Conservation (phyloP, 2,329 filamentous ascomycete species). For the Ophiostoma himal-ulmi region DNA sequence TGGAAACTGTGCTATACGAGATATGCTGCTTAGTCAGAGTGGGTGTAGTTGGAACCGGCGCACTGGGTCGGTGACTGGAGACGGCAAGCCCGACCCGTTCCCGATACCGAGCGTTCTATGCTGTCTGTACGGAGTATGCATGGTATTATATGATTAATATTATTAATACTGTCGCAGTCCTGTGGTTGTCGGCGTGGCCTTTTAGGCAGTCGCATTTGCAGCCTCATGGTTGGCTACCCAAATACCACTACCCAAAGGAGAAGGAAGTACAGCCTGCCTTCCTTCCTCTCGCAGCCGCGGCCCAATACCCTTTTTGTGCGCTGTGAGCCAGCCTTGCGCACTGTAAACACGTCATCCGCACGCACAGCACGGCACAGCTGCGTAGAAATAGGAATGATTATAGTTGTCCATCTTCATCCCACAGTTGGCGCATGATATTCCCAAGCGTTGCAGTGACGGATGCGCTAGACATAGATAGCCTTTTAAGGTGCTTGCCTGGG, state of each 20-base stretch:
- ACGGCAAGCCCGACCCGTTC: background rate
- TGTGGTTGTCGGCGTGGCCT: background rate
- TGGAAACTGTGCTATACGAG: background rate
- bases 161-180: background rate
- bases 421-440: background rate
- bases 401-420: background rate
- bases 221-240: background rate
- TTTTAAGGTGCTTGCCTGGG: background rate
- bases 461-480: background rate
- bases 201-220: conserved; percentile 1
- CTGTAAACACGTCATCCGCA: background rate
- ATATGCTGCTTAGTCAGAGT: background rate
- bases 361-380: background rate
- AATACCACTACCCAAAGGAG: background rate
- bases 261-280: background rate
- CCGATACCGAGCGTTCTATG: background rate
- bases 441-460: background rate
- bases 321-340: background rate
- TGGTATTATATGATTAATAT: too few relatives aligned
- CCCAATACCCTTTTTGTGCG: background rate
- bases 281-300: background rate
- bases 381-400: background rate
- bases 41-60: background rate
- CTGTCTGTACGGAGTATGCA: background rate
- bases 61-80: background rate